A percentile compares a stretch with the other conserved stretches of the same genome.
Conservation (phyloP, 78 protist genomes). For the Dictyostelium purpureum region DNA sequence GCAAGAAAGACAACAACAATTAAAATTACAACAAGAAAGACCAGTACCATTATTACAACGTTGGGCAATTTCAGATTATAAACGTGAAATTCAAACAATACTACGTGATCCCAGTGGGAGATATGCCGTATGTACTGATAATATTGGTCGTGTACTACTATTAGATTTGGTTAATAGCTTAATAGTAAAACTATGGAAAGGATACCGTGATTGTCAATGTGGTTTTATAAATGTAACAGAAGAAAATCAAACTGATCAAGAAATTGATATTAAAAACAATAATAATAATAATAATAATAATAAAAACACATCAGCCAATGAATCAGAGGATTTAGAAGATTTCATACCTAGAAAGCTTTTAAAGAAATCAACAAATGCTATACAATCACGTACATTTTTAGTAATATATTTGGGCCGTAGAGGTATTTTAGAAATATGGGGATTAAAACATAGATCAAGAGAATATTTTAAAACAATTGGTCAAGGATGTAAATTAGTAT, state of each 20-base stretch:
- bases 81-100: slow-evolving; percentile 39
- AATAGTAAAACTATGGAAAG: slow-evolving; percentile 82
- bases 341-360: slow-evolving; percentile 56
- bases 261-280: not conserved
- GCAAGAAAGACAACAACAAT: slow-evolving; percentile 31
- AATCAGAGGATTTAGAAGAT: slow-evolving; percentile 23
- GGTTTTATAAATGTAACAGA: slow-evolving; percentile 49
- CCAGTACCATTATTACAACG: slow-evolving; percentile 15
- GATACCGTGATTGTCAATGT: slow-evolving; percentile 88
- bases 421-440: slow-evolving; percentile 78
- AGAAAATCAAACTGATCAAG: not conserved
- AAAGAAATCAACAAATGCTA: not conserved
- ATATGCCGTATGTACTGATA: slow-evolving; percentile 66
- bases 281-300: not conserved
- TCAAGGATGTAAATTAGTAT: slow-evolving; percentile 48
- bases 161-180: slow-evolving; percentile 58
- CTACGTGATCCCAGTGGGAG: slow-evolving; percentile 77
- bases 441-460: slow-evolving; percentile 40
- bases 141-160: slow-evolving; percentile 79
- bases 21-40: slow-evolving; percentile 36
- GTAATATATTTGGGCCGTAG: slow-evolving; percentile 75
- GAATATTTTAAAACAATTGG: slow-evolving; percentile 65
- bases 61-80: slow-evolving; percentile 55
- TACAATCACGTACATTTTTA: not conserved
- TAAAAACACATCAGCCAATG: not conserved